These are phyloP conservation scores for Platanthera guangdongensis DNA, from an alignment of 106 monocot species.

Conservation along the genomic window DNA sequence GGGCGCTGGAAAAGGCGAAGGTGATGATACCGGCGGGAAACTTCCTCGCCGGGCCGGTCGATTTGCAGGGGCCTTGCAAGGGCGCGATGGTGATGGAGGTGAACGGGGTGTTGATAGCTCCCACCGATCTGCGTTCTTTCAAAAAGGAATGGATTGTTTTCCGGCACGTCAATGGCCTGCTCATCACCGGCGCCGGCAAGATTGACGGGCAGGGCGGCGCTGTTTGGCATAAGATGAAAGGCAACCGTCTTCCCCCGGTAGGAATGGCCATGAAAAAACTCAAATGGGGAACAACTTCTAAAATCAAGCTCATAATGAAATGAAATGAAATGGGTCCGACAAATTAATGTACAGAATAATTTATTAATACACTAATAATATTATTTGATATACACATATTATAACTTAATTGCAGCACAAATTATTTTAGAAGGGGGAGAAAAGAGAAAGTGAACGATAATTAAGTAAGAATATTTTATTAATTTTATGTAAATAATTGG, in stretches of 20 bases:
- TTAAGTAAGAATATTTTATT: no score
- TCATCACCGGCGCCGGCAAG: conserved; percentile 28
- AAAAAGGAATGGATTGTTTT: conserved; percentile 35
- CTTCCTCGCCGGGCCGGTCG: conserved; percentile 25
- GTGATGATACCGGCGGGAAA: conserved; percentile 30
- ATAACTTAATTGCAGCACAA: no score
- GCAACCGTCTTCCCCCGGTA: conserved; percentile 4
- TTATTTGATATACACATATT: no score
- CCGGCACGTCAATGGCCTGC: conserved; percentile 22
- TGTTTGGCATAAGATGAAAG: conserved; percentile 14
- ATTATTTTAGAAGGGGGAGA: no score
- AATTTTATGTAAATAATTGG: no score
- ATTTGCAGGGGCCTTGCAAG: conserved; percentile 39
- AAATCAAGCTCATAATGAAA: no score
- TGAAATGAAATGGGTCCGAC: no score
- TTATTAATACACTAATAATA: background rate
- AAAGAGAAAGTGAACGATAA: no score
- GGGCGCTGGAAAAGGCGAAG: conserved; percentile 8
- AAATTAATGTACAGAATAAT: background rate
- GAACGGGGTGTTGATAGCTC: conserved; percentile 19
- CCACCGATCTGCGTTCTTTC: conserved; percentile 11
- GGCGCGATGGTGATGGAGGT: conserved; percentile 2
- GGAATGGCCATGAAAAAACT: background rate
- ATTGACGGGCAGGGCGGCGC: conserved; percentile 41
- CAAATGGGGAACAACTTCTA: no score